phyloP scores from a whole-genome alignment of 73 alveolate genomes.

The Blepharisma japonicum region DNA sequence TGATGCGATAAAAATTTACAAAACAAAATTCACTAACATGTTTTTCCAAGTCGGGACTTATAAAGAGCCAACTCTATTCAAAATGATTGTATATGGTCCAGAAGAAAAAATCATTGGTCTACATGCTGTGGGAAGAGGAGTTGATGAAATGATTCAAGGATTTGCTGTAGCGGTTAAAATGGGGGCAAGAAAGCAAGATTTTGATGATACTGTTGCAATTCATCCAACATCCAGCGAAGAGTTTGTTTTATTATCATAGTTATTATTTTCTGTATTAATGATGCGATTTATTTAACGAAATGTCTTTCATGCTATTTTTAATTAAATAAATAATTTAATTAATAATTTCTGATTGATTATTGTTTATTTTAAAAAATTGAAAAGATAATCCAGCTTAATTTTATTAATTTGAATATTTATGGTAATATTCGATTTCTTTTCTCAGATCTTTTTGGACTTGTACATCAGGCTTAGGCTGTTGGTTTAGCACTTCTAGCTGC shows the following conservation, averaged over 20 bases:
- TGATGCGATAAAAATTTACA: conserved; percentile 63
- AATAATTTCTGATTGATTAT: too few species aligned
- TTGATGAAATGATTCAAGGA: conserved; percentile 97
- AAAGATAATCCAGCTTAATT: too few species aligned
- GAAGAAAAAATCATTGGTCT: conserved; percentile 89
- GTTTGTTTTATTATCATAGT: conserved; percentile 43
- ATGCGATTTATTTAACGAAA: too few species aligned
- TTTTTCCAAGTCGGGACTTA: conserved; percentile 64
- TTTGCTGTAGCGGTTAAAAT: conserved; percentile 92
- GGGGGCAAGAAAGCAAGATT: conserved; percentile 85
- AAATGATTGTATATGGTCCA: conserved; percentile 55
- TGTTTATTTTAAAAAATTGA: too few species aligned
- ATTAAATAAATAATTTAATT: too few species aligned
- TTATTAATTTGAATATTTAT: background rate
- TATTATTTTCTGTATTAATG: too few species aligned
- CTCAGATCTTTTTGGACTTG: background rate
- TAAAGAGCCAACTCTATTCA: conserved; percentile 57
- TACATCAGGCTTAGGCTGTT: conserved; percentile 9
- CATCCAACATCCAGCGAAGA: conserved; percentile 98
- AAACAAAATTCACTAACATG: conserved; percentile 68
- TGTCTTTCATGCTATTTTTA: too few species aligned
- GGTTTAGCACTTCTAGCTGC: background rate
- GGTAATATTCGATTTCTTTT: conserved; percentile 23
- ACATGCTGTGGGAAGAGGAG: conserved; percentile 84
- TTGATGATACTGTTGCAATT: conserved; percentile 88